A percentile compares a stretch with the other conserved stretches of the same genome.
Evolutionary conservation across 2,329 filamentous ascomycete species (phyloP).

Genomic region (Lachnellula willkommii): DNA sequence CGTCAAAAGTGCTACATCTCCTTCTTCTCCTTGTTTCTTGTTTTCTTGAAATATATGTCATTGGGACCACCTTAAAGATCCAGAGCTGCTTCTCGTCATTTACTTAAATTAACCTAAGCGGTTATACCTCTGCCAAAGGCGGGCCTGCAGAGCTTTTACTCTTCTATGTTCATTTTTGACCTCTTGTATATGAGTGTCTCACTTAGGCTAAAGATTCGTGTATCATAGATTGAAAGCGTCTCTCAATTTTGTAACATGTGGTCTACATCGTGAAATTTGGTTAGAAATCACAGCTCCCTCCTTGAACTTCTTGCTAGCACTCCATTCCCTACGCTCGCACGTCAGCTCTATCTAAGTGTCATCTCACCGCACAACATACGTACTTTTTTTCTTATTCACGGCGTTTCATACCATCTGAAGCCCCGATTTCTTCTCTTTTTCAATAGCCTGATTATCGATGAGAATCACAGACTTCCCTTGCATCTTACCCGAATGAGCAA

Average conservation of each 20-base stretch:
- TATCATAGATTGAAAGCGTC: background rate
- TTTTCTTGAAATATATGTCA: too few relatives aligned
- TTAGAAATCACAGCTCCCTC: background rate
- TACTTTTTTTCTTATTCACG: background rate
- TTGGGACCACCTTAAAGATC: background rate
- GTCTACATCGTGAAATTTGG: background rate
- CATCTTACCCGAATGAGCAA: slow-evolving; percentile 48
- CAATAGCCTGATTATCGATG: slow-evolving; percentile 39
- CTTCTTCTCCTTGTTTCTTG: too few relatives aligned
- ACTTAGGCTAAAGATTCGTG: background rate
- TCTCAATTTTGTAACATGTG: background rate
- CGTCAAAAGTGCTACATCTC: too few relatives aligned
- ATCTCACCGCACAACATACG: too few relatives aligned
- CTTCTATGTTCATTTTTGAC: background rate
- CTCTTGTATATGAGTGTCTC: background rate
- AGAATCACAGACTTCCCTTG: slow-evolving; percentile 50
- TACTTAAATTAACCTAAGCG: background rate
- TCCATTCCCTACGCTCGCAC: too few relatives aligned
- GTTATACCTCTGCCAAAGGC: background rate
- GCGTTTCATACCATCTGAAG: slow-evolving; percentile 18
- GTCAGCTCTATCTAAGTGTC: too few relatives aligned
- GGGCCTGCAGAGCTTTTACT: background rate
- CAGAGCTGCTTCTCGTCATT: background rate
- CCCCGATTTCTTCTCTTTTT: slow-evolving; percentile 20
- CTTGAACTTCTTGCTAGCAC: background rate